Base-by-base conservation (phyloP, 176 grass and related monocot species). In the Rhipidocladum racemiflorum region DNA sequence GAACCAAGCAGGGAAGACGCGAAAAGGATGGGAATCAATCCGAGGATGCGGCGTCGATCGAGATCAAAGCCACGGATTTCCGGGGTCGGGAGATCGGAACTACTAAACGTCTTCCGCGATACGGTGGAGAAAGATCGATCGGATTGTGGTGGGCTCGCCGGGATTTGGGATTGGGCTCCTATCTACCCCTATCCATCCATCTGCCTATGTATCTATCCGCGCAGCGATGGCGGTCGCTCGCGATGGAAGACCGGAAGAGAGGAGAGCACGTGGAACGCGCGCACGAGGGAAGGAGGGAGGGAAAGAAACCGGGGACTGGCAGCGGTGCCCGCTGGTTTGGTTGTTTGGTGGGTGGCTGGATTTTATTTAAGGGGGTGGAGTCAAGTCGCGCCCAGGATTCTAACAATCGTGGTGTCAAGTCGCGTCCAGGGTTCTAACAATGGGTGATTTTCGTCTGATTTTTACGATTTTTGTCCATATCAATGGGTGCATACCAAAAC, bases 251-350 rank as follows among this genome's bases (percentile, higher is more conserved):
- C n/a, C n/a, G n/a, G 51, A 4, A 20, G 53, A n/a, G 53, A 23
- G 54, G 15, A 1, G n/a, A 21, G 56, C 74, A 77, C 74, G 55
- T 61, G 56, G 75, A 77, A 44, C 39, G 57, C 74, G 57, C 25
- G 74, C 75, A 17, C 28, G 7, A 48, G 4, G 46, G n/a, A 5
- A 38, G 36, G 32, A 20, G 20, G 51, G 51, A 75, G 51, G 51
- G 20, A 55, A 12, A 73, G 40, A 49, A 49, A 49, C 14, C 46
- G 46, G 46, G 14, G 32, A 34, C 32, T 34, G 32, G 32, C 32
- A n/a, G n/a, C n/a, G n/a, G n/a, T n/a, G n/a, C n/a, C n/a, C n/a
- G n/a, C n/a, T n/a, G n/a, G n/a, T n/a, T n/a, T n/a, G n/a, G n/a
- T n/a, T n/a, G n/a, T n/a, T n/a, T n/a, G n/a, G n/a, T n/a, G n/a